Conservation (phyloP, 129 eudicot species). For the Tagetes erecta region DNA sequence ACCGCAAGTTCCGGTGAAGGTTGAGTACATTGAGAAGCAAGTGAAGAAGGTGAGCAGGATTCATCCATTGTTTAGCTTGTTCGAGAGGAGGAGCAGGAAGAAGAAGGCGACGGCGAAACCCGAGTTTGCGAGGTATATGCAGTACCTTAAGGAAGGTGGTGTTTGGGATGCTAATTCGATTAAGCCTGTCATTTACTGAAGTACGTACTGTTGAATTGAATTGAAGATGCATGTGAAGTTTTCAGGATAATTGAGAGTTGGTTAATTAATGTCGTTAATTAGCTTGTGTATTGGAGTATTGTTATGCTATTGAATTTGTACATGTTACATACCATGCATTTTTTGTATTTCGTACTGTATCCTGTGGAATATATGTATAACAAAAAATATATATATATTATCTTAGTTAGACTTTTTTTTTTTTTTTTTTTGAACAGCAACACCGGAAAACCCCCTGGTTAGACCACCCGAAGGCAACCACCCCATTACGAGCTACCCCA, state of each 20-base stretch:
- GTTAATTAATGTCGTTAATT: not conserved
- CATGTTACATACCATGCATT: not conserved
- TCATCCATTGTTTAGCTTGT: slow-evolving; percentile 56
- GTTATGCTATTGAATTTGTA: not conserved
- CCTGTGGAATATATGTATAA: not conserved
- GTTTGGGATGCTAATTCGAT: slow-evolving; percentile 40
- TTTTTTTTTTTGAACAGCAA: too few species aligned
- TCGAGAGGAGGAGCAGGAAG: slow-evolving; percentile 40
- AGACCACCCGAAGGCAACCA: too few species aligned
- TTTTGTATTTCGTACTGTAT: not conserved
- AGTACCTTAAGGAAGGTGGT: slow-evolving; percentile 76
- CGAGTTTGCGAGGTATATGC: slow-evolving; percentile 64
- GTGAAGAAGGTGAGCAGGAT: slow-evolving; percentile 62
- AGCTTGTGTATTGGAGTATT: not conserved
- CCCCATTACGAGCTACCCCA: too few species aligned
- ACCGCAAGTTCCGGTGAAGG: slow-evolving; percentile 20
- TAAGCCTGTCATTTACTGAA: slow-evolving; percentile 48
- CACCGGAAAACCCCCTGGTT: too few species aligned
- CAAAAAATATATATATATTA: too few species aligned
- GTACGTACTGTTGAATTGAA: not conserved
- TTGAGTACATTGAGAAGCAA: slow-evolving; percentile 29
- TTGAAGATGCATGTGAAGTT: not conserved
- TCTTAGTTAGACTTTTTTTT: too few species aligned
- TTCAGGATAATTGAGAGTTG: not conserved
- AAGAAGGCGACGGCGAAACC: slow-evolving; percentile 79